A percentile compares a stretch with the other conserved stretches of the same genome.
Conservation (phyloP, 192 early-diverging fungal species). For the Coemansia sp. region DNA sequence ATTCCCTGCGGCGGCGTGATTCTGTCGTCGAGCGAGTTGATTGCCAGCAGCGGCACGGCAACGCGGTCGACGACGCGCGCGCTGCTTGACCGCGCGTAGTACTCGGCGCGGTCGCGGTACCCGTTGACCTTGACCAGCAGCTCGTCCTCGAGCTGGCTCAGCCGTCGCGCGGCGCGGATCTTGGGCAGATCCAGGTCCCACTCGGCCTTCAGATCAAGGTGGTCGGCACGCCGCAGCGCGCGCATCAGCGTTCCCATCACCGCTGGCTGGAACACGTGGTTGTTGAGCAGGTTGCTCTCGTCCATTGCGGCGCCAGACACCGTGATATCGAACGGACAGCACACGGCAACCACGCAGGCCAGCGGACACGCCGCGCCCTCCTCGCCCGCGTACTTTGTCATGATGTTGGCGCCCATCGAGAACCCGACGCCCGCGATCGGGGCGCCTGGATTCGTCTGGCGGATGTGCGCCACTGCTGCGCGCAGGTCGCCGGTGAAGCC, state of each 20-base stretch:
- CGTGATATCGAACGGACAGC: constrained; percentile 84
- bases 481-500: constrained; percentile 75
- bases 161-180: constrained; percentile 57
- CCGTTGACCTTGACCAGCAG: constrained; percentile 69
- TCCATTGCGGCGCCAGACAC: constrained; percentile 47
- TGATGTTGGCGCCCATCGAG: constrained; percentile 88
- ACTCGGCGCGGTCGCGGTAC: constrained; percentile 77
- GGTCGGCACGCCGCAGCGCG: constrained; percentile 42
- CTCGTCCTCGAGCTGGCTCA: constrained; percentile 82
- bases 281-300: constrained; percentile 57
- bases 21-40: constrained; percentile 85
- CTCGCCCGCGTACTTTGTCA: constrained; percentile 87
- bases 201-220: constrained; percentile 41
- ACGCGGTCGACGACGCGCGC: constrained; percentile 60
- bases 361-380: constrained; percentile 69
- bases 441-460: constrained; percentile 53
- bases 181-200: constrained; percentile 48
- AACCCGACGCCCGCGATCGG: constrained; percentile 82
- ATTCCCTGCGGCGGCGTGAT: constrained; percentile 67
- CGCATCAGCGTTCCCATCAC: constrained; percentile 59
- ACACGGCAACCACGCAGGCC: constrained; percentile 71
- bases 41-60: constrained; percentile 74
- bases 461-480: constrained; percentile 16
- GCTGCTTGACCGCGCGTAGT: constrained; percentile 65
- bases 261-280: constrained; percentile 59